Conservation (phyloP, 371 early-diverging fungal genomes). For the Entomophthora muscae region DNA sequence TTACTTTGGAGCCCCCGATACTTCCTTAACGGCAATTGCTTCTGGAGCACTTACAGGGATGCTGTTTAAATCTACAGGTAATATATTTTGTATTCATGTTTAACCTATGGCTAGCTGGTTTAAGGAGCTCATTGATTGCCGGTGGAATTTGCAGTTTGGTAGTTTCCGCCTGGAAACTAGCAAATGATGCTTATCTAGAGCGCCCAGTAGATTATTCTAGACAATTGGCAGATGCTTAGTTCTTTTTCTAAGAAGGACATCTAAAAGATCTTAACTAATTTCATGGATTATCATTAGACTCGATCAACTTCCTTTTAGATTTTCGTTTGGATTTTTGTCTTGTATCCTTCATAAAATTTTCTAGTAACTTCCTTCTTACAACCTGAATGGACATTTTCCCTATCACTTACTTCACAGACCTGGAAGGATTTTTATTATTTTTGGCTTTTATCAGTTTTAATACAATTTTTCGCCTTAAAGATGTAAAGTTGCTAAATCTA, state of each 20-base stretch:
- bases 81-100: not conserved
- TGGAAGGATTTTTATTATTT: no score
- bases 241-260: not conserved
- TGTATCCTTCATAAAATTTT: no score
- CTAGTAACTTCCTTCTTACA: no score
- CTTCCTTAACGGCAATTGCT: not conserved
- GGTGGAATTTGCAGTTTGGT: conserved; percentile 4
- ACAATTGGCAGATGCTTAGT: not conserved
- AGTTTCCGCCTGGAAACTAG: not conserved
- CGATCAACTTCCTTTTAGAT: no score
- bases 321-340: no score
- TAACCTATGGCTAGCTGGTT: not conserved
- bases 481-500: no score
- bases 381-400: no score
- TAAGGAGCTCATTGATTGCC: not conserved
- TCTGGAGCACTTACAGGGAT: conserved; percentile 1
- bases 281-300: not conserved
- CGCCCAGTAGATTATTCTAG: conserved; percentile 1
- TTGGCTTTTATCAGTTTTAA: no score
- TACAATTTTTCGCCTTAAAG: no score
- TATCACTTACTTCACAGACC: no score
- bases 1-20: not conserved
- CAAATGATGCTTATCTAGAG: not conserved
- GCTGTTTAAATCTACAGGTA: conserved; percentile 9
- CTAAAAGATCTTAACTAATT: not conserved